phyloP scores from a whole-genome alignment of 257 asterid species.

The Prunella vulgaris region DNA sequence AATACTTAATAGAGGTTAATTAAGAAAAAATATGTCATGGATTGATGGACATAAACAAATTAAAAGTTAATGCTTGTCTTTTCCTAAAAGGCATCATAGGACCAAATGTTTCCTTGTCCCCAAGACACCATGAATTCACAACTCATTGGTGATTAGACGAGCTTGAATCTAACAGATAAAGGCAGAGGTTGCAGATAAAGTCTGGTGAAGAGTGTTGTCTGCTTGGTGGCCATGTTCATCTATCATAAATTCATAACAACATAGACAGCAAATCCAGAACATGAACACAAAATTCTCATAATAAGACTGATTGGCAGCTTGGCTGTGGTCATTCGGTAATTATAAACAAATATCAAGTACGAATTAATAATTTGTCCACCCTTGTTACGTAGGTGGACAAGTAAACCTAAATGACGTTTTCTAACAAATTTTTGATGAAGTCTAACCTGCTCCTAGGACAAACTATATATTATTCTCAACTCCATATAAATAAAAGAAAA shows the following conservation, averaged over 20 bases:
- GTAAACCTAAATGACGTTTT: constrained; percentile 24
- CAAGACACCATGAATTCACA: constrained; percentile 1
- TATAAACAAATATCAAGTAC: neutral
- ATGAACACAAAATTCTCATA: neutral
- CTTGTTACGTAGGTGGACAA: constrained; percentile 24
- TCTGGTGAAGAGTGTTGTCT: no score
- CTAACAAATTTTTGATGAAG: constrained; percentile 18
- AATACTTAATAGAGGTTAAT: constrained; percentile 4
- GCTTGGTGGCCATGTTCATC: no score
- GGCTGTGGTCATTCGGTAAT: neutral
- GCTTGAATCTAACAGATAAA: neutral
- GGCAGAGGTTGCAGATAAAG: no score
- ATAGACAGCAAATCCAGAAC: neutral
- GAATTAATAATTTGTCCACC: neutral
- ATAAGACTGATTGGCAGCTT: constrained; percentile 8
- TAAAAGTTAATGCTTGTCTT: constrained; percentile 14
- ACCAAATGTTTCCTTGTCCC: constrained; percentile 25
- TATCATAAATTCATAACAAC: no score
- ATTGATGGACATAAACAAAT: constrained; percentile 11
- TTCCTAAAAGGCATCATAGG: constrained; percentile 5
- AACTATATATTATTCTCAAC: neutral
- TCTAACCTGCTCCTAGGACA: constrained; percentile 28
- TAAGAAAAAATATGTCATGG: constrained; percentile 9
- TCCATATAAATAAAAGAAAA: constrained; percentile 9
- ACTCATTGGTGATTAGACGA: constrained; percentile 1